phyloP scores from a whole-genome alignment of 176 grass and related monocot genomes.

The Oropetium thomaeum region DNA sequence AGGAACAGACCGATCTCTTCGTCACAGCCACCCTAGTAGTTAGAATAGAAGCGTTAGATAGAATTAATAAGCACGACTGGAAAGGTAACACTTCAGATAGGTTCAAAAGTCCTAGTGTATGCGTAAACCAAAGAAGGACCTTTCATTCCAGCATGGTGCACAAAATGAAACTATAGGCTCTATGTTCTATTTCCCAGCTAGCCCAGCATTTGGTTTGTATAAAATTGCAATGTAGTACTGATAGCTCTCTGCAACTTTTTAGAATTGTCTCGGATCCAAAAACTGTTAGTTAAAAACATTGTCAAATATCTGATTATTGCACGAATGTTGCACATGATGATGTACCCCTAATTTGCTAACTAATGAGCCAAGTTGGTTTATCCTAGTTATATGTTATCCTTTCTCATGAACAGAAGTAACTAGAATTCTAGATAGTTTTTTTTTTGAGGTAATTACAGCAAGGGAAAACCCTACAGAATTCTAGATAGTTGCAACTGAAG shows the following conservation, averaged over 20 bases:
- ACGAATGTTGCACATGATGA: not conserved
- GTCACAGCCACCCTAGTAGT: slow-evolving; percentile 74
- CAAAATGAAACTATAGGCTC: not conserved
- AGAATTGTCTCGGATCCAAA: not conserved
- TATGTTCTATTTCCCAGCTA: not conserved
- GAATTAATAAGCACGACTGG: not conserved
- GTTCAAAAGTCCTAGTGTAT: no score
- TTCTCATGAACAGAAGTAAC: not conserved
- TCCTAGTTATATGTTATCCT: not conserved
- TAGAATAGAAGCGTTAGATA: not conserved
- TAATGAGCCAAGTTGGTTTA: not conserved
- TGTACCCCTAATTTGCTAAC: not conserved
- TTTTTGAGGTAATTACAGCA: no score
- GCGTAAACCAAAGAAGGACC: not conserved
- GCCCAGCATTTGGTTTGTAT: not conserved
- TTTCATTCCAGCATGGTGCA: not conserved
- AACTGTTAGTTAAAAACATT: not conserved
- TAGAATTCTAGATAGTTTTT: not conserved
- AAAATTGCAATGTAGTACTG: not conserved
- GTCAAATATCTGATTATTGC: not conserved
- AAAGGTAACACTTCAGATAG: no score
- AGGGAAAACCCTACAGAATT: no score
- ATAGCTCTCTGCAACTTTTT: not conserved
- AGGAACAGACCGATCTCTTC: slow-evolving; percentile 81
- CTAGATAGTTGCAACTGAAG: not conserved